Conservation (phyloP, 306 rosid genomes). For the Castanospermum australe region DNA sequence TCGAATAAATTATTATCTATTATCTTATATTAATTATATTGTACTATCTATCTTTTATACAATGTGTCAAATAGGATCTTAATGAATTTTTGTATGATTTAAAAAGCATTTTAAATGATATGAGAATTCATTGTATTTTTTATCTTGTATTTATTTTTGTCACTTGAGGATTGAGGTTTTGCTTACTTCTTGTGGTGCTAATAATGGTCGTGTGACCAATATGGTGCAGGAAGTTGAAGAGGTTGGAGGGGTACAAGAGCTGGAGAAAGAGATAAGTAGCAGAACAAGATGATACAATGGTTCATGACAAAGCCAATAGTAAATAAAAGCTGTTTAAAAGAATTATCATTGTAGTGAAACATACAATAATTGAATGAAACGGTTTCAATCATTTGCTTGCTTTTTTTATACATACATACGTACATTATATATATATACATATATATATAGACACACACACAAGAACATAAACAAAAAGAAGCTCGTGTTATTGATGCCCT, state of each 20-base stretch:
- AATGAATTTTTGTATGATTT: too few species aligned
- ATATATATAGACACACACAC: not conserved
- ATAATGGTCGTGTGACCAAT: not conserved
- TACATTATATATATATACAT: too few species aligned
- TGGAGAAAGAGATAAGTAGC: slow-evolving; percentile 78
- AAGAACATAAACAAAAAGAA: not conserved
- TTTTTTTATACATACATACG: too few species aligned
- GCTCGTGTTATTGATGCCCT: not conserved
- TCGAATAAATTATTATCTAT: too few species aligned
- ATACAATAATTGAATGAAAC: slow-evolving; percentile 6
- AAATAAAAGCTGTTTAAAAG: slow-evolving; percentile 5
- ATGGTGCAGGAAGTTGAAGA: slow-evolving; percentile 82
- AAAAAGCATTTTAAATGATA: too few species aligned
- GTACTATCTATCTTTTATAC: too few species aligned
- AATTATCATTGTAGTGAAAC: slow-evolving; percentile 32
- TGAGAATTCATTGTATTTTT: too few species aligned
- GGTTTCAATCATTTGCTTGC: not conserved
- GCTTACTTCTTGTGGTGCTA: not conserved
- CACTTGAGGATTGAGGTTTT: not conserved
- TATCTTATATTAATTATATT: too few species aligned
- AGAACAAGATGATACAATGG: slow-evolving; percentile 48
- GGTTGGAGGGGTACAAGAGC: slow-evolving; percentile 84
- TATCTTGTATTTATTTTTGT: not conserved
- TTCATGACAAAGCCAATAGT: slow-evolving; percentile 4
- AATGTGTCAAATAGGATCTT: too few species aligned